Evolutionary conservation across 2,329 filamentous ascomycete genomes (phyloP), one percentile per base, ranked within the genome.

Genomic region (Rhinocladiella mackenziei): DNA sequence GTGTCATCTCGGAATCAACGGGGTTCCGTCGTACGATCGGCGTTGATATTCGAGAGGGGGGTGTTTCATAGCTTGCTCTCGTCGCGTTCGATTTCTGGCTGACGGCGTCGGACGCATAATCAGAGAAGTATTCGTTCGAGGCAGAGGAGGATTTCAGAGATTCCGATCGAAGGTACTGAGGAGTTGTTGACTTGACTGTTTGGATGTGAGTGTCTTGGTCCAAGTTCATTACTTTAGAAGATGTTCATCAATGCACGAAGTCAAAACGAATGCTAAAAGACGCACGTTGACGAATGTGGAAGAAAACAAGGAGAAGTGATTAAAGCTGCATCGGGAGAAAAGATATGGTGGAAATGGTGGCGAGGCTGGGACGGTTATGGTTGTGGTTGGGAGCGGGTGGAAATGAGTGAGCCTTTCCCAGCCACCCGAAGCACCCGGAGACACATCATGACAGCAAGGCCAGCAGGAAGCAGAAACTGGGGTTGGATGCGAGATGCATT

Each of bases 101-200:
- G 36, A 57, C 58, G 40, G 60, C 62, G 46, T 64, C 65, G 18
- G 64, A 62, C 32, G 63, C 62, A 48, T 59, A 61, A 37, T 72
- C 64, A 17, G 69, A 70, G 47, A 72, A 65, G 11, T 70, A 72
- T 48, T 71, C 73, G 55, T 73, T 70, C 15, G 71, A 72, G 25
- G 69, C 70, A 34, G 68, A 64, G 28, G 66, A 61, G n/a, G 71
- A 74, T 53, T 68, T 70, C 50, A 66, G 62, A 2, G 70, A 72
- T 32, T 66, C 56, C 33, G 65, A 60, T 35, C 65, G 66, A 10
- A 63, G 55, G 37, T 73, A 56, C 55, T 71, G 67, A 37, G 71
- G 71, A 51, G 60, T 72, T 51, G 64, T 68, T 71, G 54, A 47
- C 32, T 37, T 69, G 42, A 70, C 67, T 38, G 61, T 60, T 49